Base-by-base conservation (phyloP, 1,139 yeast species). In the Candida sp. region DNA sequence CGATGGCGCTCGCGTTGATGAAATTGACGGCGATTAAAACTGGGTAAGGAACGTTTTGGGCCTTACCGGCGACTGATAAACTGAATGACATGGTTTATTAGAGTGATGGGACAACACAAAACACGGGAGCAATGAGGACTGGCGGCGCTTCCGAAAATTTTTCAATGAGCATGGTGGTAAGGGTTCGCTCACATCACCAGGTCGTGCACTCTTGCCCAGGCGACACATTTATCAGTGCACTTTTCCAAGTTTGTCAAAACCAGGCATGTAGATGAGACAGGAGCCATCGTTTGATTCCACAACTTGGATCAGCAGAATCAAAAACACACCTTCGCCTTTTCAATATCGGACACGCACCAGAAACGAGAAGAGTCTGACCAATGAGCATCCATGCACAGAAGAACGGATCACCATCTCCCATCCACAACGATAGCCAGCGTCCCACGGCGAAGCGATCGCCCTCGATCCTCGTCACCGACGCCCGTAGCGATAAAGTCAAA, bases 371-470 rank as follows among this genome's bases (percentile, higher is more conserved):
- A 17, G 17, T 17, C 17, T 17, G 17, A 17, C 17, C 17, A 17
- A 46, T 46, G 50, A 43, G 41, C 32, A 39, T 41, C 5, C 42
- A 28, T 46, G 33, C 48, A 7, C 52, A 11, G 4, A 44, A 48
- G 40, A 38, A 44, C 8, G 51, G 49, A 22, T 42, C 53, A n/a
- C 54, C 53, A 35, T 35, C 42, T 27, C 49, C 44, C 25, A 43
- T 28, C 30, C 27, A 11, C 43, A 49, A 33, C 26, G 32, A 26
- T 38, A 25, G 11, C 32, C 51, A 23, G 54, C 69, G 83, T 49
- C 88, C 92, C 6, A 86, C 90, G 3, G 92, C 96, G n/a, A 89
- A 89, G 60, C 73, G 98, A 60, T 89, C 97, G 28, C 98, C 98
- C 5, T 90, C 97, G 1, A 93, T 93, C 63, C 76, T 93, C 50